Evolutionary conservation across 495 filamentous ascomycete genomes (phyloP).

Genomic region (Bacidia gigantensis): DNA sequence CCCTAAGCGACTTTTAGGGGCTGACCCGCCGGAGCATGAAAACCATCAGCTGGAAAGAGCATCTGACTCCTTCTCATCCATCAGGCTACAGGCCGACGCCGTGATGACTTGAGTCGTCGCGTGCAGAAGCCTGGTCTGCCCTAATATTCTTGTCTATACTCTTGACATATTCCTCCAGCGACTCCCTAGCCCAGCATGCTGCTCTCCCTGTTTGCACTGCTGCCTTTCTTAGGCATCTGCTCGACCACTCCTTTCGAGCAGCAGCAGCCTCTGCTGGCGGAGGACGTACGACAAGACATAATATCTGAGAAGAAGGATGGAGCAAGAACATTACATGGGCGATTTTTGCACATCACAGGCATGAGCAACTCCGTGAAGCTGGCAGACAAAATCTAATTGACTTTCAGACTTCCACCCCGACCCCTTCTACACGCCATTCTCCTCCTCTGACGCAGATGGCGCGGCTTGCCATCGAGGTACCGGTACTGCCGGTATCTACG

Average conservation of each 20-base stretch:
- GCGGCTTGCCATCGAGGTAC: constrained; percentile 65
- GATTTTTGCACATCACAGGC: constrained; percentile 95
- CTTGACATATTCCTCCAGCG: background rate
- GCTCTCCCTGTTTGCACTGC: background rate
- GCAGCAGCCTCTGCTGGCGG: constrained; percentile 5
- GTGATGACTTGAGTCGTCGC: background rate
- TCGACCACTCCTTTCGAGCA: constrained; percentile 3
- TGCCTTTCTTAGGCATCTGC: constrained; percentile 1
- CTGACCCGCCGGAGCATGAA: background rate
- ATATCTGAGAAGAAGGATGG: background rate
- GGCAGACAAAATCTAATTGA: background rate
- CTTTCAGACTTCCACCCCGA: constrained; percentile 78
- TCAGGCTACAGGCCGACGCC: background rate
- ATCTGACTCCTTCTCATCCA: background rate
- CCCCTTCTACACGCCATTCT: constrained; percentile 62
- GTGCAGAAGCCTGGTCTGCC: background rate
- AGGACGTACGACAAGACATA: background rate
- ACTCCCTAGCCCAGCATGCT: constrained; percentile 1
- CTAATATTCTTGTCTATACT: background rate
- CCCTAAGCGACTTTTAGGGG: background rate
- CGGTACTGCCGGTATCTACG: constrained; percentile 67
- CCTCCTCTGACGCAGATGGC: constrained; percentile 46
- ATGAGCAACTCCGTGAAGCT: constrained; percentile 10
- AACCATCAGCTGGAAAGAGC: background rate
- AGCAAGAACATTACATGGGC: constrained; percentile 46